A percentile compares a stretch with the other conserved stretches of the same genome.
Evolutionary conservation across 1,139 yeast species (phyloP).

Genomic region (Protomyces arabidopsidicola): DNA sequence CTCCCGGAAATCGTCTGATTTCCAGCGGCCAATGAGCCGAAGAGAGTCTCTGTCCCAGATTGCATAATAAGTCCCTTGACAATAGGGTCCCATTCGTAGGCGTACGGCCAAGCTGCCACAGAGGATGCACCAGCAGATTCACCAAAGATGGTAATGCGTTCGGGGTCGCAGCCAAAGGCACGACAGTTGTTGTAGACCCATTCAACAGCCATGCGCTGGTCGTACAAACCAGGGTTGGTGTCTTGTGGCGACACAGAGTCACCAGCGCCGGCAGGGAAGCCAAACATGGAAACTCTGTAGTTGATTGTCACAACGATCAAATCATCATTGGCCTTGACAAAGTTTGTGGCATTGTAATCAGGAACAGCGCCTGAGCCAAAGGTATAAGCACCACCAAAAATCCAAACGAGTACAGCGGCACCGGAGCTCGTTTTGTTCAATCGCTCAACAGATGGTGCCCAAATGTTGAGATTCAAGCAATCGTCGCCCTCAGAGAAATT

Average conservation of each 20-base stretch:
- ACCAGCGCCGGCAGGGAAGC: constrained; percentile 22
- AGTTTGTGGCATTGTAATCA: constrained; percentile 10
- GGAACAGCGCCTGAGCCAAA: constrained; percentile 16
- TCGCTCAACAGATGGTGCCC: constrained; percentile 9
- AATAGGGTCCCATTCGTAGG: constrained; percentile 19
- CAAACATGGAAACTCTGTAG: constrained; percentile 7
- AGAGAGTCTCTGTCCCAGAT: constrained; percentile 20
- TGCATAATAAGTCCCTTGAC: constrained; percentile 23
- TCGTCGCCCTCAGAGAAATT: constrained; percentile 25
- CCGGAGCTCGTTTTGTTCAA: constrained; percentile 11
- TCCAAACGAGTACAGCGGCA: constrained; percentile 20
- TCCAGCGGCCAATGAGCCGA: constrained; percentile 10
- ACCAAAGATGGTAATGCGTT: constrained; percentile 41
- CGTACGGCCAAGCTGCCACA: constrained; percentile 16
- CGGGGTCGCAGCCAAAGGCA: constrained; percentile 42
- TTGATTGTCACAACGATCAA: constrained; percentile 12
- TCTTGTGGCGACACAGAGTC: constrained; percentile 31
- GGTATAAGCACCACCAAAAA: constrained; percentile 23
- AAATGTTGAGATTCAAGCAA: constrained; percentile 22
- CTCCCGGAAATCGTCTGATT: not conserved
- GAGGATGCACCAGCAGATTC: constrained; percentile 43
- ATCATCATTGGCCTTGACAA: constrained; percentile 13
- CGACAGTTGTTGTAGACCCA: constrained; percentile 42
- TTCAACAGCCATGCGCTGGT: constrained; percentile 39
- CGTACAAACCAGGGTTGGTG: constrained; percentile 40